Conservation (phyloP, 106 monocot genomes). For the Dioscorea alata region DNA sequence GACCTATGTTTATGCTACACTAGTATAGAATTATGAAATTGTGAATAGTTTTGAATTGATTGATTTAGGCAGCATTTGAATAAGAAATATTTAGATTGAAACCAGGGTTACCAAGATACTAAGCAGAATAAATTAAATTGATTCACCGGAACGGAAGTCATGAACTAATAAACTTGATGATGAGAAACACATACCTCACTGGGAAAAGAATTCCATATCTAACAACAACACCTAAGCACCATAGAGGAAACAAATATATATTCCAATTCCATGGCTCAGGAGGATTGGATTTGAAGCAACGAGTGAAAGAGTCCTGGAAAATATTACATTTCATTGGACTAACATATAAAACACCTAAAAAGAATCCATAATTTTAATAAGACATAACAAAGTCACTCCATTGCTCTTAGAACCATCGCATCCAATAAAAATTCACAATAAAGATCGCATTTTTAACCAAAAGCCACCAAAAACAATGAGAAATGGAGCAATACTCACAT, state of each 20-base stretch:
- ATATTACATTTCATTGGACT: background rate
- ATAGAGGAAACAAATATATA: slow-evolving; percentile 86
- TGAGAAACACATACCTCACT: slow-evolving; percentile 32
- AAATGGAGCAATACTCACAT: slow-evolving; percentile 24
- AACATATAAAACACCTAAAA: too few species aligned
- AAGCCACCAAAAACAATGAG: background rate
- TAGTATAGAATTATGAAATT: too few species aligned
- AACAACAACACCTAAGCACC: slow-evolving; percentile 85
- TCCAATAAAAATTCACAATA: background rate
- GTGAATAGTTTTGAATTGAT: too few species aligned
- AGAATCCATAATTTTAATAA: too few species aligned
- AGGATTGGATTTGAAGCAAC: slow-evolving; percentile 95
- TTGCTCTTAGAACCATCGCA: background rate
- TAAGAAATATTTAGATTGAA: too few species aligned
- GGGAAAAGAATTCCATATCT: slow-evolving; percentile 95
- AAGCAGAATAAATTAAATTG: too few species aligned
- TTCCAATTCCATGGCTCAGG: slow-evolving; percentile 99
- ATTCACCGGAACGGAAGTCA: too few species aligned
- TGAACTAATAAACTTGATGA: too few species aligned
- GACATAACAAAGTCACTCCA: too few species aligned
- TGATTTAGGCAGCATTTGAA: too few species aligned
- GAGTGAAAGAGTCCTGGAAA: slow-evolving; percentile 80
- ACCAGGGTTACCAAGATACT: too few species aligned
- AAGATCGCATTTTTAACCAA: background rate
- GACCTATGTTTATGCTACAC: too few species aligned